phyloP scores from a whole-genome alignment of 1,139 yeast genomes.

The Scheffersomyces illinoinensis region DNA sequence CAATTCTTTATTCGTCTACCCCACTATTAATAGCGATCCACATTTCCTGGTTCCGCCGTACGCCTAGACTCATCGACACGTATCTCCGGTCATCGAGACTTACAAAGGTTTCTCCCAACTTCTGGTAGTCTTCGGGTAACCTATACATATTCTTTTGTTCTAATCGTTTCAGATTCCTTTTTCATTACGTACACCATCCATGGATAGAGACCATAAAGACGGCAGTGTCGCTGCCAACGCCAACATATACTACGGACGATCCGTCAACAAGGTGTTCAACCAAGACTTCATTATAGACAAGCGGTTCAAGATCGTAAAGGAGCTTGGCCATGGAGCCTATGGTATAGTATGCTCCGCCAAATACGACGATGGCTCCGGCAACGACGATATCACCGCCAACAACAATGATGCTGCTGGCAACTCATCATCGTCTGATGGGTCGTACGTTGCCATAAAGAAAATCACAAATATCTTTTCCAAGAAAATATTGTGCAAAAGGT shows the following conservation, averaged over 20 bases:
- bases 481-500: slow-evolving; percentile 84
- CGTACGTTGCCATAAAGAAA: slow-evolving; percentile 84
- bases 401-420: background rate
- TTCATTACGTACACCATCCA: background rate
- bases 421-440: slow-evolving; percentile 25
- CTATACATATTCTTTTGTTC: background rate
- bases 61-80: background rate
- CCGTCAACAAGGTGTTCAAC: slow-evolving; percentile 65
- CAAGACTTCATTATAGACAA: slow-evolving; percentile 89
- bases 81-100: background rate
- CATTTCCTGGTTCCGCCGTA: background rate
- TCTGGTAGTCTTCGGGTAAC: background rate
- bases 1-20: background rate
- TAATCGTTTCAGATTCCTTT: background rate
- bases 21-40: background rate
- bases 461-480: slow-evolving; percentile 90
- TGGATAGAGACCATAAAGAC: background rate
- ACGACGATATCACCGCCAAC: slow-evolving; percentile 4
- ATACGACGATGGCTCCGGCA: slow-evolving; percentile 66
- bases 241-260: slow-evolving; percentile 27
- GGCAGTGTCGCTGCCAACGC: background rate
- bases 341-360: slow-evolving; percentile 95
- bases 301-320: slow-evolving; percentile 82
- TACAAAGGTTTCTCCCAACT: background rate
- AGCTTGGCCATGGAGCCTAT: slow-evolving; percentile 95